Evolutionary conservation across 2,329 filamentous ascomycete species (phyloP).

Genomic region (Phialemonium atrogriseum): DNA sequence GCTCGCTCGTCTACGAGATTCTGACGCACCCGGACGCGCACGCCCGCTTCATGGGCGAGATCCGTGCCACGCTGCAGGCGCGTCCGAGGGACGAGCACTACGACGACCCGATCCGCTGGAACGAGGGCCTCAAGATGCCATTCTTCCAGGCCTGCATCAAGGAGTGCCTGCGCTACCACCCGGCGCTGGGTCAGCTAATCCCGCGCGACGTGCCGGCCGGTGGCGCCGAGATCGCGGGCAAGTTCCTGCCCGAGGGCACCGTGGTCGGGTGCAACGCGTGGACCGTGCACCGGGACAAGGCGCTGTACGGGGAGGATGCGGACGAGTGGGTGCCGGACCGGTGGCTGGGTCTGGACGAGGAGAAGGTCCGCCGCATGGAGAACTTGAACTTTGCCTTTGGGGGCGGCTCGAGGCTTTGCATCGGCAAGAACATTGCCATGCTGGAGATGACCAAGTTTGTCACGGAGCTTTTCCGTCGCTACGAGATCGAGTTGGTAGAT

Average conservation of each 20-base stretch:
- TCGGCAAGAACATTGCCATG: neutral
- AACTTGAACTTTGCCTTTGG: neutral
- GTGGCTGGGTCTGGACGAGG: slow-evolving; percentile 26
- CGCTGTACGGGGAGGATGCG: slow-evolving; percentile 49
- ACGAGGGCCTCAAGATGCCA: slow-evolving; percentile 4
- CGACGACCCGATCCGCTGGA: slow-evolving; percentile 34
- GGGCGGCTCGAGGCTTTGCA: neutral
- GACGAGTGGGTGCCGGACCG: slow-evolving; percentile 49
- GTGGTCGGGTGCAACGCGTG: slow-evolving; percentile 54
- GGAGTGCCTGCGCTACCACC: slow-evolving; percentile 56
- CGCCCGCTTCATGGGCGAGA: too few species aligned
- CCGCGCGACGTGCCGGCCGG: slow-evolving; percentile 51
- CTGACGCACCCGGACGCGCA: too few species aligned
- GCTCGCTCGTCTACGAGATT: too few species aligned
- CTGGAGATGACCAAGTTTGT: neutral
- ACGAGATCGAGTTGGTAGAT: too few species aligned
- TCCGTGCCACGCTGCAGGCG: too few species aligned
- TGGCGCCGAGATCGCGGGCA: slow-evolving; percentile 41
- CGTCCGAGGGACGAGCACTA: too few species aligned
- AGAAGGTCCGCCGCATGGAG: neutral
- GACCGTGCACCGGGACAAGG: slow-evolving; percentile 48
- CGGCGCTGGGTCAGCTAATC: slow-evolving; percentile 49
- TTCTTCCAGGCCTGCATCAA: slow-evolving; percentile 56
- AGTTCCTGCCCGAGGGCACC: slow-evolving; percentile 46
- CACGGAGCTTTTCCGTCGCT: neutral